phyloP scores from a whole-genome alignment of 2,329 filamentous ascomycete species.

The Chaetomium sp. region DNA sequence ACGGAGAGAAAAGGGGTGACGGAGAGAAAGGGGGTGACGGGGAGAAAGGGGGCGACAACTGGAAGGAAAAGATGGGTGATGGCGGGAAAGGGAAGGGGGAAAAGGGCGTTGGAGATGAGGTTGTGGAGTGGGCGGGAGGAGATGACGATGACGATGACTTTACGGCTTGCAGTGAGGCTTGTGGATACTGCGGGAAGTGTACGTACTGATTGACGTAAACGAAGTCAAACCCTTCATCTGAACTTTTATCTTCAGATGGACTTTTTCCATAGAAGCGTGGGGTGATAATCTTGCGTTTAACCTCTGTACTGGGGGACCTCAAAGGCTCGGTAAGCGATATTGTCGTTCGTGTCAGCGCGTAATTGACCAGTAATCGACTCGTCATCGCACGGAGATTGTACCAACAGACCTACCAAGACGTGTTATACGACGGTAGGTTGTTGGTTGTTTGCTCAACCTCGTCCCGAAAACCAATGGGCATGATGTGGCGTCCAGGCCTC shows the following conservation, averaged over 20 bases:
- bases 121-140: conserved; percentile 10
- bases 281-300: not conserved
- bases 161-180: conserved; percentile 23
- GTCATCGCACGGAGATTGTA: not conserved
- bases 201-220: not conserved
- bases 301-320: too few relatives aligned
- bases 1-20: too few relatives aligned
- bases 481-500: not conserved
- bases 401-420: not conserved
- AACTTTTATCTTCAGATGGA: not conserved
- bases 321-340: not conserved
- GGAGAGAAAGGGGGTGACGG: not conserved
- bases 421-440: not conserved
- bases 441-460: not conserved
- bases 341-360: not conserved
- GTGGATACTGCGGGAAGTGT: conserved; percentile 15
- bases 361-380: not conserved
- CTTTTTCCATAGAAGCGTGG: not conserved
- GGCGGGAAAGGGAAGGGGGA: not conserved
- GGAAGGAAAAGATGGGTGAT: not conserved
- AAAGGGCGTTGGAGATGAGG: not conserved
- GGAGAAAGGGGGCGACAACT: too few relatives aligned
- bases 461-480: not conserved
- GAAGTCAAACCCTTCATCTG: not conserved
- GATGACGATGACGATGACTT: conserved; percentile 16